phyloP scores from a whole-genome alignment of 2,329 filamentous ascomycete species.

The Calonectria henricotiae region DNA sequence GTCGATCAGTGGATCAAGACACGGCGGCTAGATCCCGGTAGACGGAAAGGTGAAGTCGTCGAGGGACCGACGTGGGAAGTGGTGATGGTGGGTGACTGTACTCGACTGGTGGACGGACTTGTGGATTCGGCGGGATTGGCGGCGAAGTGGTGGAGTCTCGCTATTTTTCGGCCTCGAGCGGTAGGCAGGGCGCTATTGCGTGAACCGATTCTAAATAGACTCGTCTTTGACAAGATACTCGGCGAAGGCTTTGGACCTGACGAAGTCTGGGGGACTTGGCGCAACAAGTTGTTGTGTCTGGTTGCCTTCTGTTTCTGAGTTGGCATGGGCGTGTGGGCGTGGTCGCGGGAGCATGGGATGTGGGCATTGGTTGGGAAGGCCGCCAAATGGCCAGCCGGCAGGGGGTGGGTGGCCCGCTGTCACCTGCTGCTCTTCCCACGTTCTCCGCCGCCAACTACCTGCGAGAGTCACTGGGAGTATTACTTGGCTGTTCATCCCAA shows the following conservation, averaged over 20 bases:
- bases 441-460: slow-evolving; percentile 13
- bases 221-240: not conserved
- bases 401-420: slow-evolving; percentile 15
- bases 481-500: slow-evolving; percentile 26
- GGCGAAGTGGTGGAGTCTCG: slow-evolving; percentile 36
- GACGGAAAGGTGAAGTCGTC: slow-evolving; percentile 27
- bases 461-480: not conserved
- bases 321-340: slow-evolving; percentile 23
- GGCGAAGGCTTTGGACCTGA: slow-evolving; percentile 19
- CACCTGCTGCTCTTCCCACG: slow-evolving; percentile 30
- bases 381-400: slow-evolving; percentile 19
- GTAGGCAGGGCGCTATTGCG: slow-evolving; percentile 13
- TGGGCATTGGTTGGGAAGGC: slow-evolving; percentile 26
- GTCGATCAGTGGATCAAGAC: slow-evolving; percentile 19
- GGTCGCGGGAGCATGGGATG: slow-evolving; percentile 16
- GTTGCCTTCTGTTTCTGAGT: slow-evolving; percentile 23
- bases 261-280: slow-evolving; percentile 18
- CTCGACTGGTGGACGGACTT: slow-evolving; percentile 26
- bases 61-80: slow-evolving; percentile 25
- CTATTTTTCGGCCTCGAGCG: slow-evolving; percentile 23
- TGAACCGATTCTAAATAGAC: slow-evolving; percentile 1
- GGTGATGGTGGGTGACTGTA: slow-evolving; percentile 37
- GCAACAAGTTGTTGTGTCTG: slow-evolving; percentile 10
- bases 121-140: slow-evolving; percentile 35
- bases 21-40: slow-evolving; percentile 15